Evolutionary conservation across 225 moss, liverwort and hornwort genomes (phyloP), one percentile per base, ranked within the genome.

Genomic region (Physcomitrium patens): DNA sequence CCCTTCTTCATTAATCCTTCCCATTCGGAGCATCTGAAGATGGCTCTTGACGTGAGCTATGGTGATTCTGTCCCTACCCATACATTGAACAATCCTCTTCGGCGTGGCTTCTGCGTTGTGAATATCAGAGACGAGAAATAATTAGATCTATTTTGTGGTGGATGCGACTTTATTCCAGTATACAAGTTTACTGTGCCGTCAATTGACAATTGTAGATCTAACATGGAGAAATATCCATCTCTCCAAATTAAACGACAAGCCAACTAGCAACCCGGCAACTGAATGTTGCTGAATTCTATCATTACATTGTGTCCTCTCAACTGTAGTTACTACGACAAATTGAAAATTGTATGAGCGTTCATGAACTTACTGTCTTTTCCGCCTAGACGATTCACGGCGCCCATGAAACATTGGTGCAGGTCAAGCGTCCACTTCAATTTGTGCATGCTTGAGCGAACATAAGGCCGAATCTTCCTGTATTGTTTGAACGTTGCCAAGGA

Each of bases 31-130:
- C 31, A 80, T 79, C 80, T 83, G 90, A 65, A 90, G 83, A 63
- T 90, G 90, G 61, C 90, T 90, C 76, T 90, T 90, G 60, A 90
- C 80, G 17, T 90, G 90, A 0, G 90, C 88, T 48, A 90, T 88
- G 27, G 88, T 90, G 72, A 90, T 83, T 66, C 81, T 88, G 3
- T 86, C 80, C 65, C 60, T 81, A 41, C 85, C 60, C 90, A 90
- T 90, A 49, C 64, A 77, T 43, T 86, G 86, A 48, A 88, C 60
- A 71, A 90, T 89, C 75, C 80, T 73, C 78, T 90, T 90, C 3
- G 90, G 90, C 9, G 90, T 88, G 11, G 90, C 90, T 71, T 75
- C 88, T 90, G 76, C 77, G 63, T 54, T 66, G 61, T 1, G 24
- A 24, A 1, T 3, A 60, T 24, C 23, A 65, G 31, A n/a, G 20